phyloP scores from a whole-genome alignment of 139 green algal genomes.

The Tetradesmus lagerheimii region DNA sequence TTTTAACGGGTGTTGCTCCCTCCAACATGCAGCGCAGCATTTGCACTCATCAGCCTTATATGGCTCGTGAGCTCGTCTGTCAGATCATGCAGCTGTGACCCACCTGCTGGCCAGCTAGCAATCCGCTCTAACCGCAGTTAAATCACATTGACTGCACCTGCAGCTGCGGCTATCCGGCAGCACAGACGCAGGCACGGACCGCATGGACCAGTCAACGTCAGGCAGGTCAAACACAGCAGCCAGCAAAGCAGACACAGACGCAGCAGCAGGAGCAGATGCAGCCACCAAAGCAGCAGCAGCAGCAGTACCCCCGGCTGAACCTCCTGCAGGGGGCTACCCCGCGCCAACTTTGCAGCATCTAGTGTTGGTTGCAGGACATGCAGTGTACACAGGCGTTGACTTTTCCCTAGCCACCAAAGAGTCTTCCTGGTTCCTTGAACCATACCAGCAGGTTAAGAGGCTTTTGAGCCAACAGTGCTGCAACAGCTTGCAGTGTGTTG shows the following conservation, averaged over 20 bases:
- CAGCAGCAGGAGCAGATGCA: slow-evolving; percentile 37
- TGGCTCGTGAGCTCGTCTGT: too few species aligned
- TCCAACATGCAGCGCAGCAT: too few species aligned
- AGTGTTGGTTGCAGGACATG: slow-evolving; percentile 84
- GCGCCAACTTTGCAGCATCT: slow-evolving; percentile 59
- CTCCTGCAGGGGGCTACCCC: slow-evolving; percentile 34
- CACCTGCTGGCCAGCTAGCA: too few species aligned
- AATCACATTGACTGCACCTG: neutral
- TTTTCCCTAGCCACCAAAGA: slow-evolving; percentile 63
- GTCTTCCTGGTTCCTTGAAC: slow-evolving; percentile 80
- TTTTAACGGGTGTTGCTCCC: too few species aligned
- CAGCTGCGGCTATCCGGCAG: neutral
- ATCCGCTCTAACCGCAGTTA: too few species aligned
- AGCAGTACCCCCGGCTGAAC: slow-evolving; percentile 20
- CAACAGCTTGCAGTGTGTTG: neutral
- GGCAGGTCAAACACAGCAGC: neutral
- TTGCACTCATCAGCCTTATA: too few species aligned
- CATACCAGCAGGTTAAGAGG: slow-evolving; percentile 77
- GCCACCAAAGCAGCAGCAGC: neutral
- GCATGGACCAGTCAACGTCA: neutral
- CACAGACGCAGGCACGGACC: neutral
- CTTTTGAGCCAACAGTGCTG: neutral
- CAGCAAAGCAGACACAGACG: neutral
- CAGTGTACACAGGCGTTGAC: slow-evolving; percentile 82
- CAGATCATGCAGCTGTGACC: too few species aligned